Evolutionary conservation across 2,329 filamentous ascomycete species (phyloP), one percentile per base, ranked within the genome.

Genomic region (Pseudocercospora musae): DNA sequence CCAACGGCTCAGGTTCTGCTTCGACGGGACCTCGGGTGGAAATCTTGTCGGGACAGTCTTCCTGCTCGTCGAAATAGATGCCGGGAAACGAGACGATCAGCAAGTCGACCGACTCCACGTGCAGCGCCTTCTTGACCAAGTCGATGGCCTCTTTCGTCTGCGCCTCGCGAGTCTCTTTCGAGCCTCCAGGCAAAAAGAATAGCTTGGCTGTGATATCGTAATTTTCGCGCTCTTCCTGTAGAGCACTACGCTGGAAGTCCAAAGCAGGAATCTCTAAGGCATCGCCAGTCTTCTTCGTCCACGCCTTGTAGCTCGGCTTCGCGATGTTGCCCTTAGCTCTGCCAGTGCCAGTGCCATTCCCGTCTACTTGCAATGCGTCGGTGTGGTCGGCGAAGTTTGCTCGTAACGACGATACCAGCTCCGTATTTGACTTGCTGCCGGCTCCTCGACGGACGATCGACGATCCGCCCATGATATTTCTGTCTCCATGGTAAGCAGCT

Each of bases 131-230:
- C 67, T 89, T 82, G 9, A 98, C 93, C 9, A 96, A 78, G 57
- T 86, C 81, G 68, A 99, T 82, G 11, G 95, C 94, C 73, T 96
- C 90, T 59, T 84, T 79, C 8, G 90, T 89, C 73, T 96, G 89
- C 59, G 82, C 80, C 68, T 85, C 85, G 63, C 94, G 86, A 9
- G 68, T 57, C 25, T 67, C 65, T 10, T 56, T 67, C 21, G 70
- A 65, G 21, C 68, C 70, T 18, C 85, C 85, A 2, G 92, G 89
- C 27, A 98, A 84, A 77, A 95, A 96, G 81, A 99, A 99, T 21
- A 99, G 79, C 78, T 99, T 99, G 64, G 95, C 89, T 0, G 94
- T 97, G 72, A 97, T 92, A 74, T 97, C 92, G 80, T 99, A 99
- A 69, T 92, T 88, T 62, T 85, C 82, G 25, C 89, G 82, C 69